phyloP scores from a whole-genome alignment of 805 yeast species.

The Jamesozyma spencerorum region DNA sequence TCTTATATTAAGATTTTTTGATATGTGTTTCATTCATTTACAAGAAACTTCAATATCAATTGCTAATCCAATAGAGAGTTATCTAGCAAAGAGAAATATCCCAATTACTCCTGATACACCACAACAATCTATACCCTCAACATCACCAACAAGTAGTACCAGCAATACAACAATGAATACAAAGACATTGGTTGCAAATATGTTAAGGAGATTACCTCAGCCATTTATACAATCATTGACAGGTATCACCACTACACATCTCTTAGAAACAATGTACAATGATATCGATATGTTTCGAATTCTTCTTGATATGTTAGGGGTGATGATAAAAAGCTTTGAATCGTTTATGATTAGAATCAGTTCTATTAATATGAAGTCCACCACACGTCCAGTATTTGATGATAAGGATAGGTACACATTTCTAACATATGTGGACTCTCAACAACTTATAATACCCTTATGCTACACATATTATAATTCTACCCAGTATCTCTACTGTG shows the following conservation, averaged over 20 bases:
- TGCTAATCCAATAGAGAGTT: slow-evolving; percentile 22
- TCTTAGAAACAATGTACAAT: slow-evolving; percentile 13
- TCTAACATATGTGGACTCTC: slow-evolving; percentile 14
- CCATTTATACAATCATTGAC: slow-evolving; percentile 18
- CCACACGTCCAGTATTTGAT: neutral
- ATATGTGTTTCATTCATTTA: slow-evolving; percentile 19
- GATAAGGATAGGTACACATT: slow-evolving; percentile 9
- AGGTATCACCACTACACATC: slow-evolving; percentile 10
- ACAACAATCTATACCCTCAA: neutral
- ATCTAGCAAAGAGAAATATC: slow-evolving; percentile 13
- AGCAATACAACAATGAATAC: slow-evolving; percentile 2
- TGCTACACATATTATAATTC: slow-evolving; percentile 19
- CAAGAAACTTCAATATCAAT: slow-evolving; percentile 16
- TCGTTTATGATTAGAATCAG: slow-evolving; percentile 10
- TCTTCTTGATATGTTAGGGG: slow-evolving; percentile 15
- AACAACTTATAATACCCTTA: slow-evolving; percentile 18
- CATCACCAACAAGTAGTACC: slow-evolving; percentile 1
- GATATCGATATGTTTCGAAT: slow-evolving; percentile 18
- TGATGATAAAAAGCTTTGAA: slow-evolving; percentile 13
- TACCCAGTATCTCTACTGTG: slow-evolving; percentile 15
- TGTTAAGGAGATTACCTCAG: slow-evolving; percentile 20
- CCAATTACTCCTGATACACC: slow-evolving; percentile 16
- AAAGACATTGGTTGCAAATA: slow-evolving; percentile 5
- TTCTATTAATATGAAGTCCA: neutral
- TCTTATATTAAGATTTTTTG: slow-evolving; percentile 24